Evolutionary conservation across 2,329 filamentous ascomycete species (phyloP).

Genomic region (Fusarium anthophilum): DNA sequence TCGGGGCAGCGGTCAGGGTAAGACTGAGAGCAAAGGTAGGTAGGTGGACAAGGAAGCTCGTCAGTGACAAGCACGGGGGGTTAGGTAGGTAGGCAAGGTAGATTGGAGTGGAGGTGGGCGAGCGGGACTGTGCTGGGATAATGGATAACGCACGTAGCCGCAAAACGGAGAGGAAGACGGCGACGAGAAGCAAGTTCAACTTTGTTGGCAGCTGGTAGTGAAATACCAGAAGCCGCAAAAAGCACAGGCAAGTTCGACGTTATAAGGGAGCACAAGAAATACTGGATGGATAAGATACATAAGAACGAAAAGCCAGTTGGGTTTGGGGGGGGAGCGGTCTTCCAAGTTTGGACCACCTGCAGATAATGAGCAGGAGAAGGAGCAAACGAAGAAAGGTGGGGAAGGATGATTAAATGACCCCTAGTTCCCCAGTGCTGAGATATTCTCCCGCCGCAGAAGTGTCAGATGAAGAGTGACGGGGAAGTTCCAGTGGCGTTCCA

Average conservation of each 20-base stretch:
- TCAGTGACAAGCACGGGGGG: conserved; percentile 32
- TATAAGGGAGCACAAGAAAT: conserved; percentile 19
- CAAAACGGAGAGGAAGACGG: conserved; percentile 24
- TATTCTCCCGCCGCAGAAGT: conserved; percentile 24
- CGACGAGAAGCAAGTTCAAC: conserved; percentile 7
- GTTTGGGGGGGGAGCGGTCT: conserved; percentile 26
- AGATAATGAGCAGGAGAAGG: conserved; percentile 32
- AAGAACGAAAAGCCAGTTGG: conserved; percentile 25
- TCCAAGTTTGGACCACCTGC: conserved; percentile 22
- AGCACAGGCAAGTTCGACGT: conserved; percentile 16
- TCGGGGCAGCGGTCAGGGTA: conserved; percentile 37
- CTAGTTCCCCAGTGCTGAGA: conserved; percentile 26
- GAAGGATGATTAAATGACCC: conserved; percentile 36
- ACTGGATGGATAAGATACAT: conserved; percentile 12
- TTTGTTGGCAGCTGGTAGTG: conserved; percentile 18
- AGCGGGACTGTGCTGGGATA: conserved; percentile 27
- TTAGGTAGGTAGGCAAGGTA: neutral
- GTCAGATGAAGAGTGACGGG: conserved; percentile 24
- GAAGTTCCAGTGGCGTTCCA: conserved; percentile 26
- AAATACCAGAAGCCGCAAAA: conserved; percentile 14
- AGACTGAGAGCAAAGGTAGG: conserved; percentile 13
- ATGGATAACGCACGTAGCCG: conserved; percentile 22
- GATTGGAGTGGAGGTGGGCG: conserved; percentile 33
- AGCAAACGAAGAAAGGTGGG: conserved; percentile 40
- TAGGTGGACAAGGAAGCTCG: conserved; percentile 21